Conservation (phyloP, 495 filamentous ascomycete species). For the Lepidopterella palustris region DNA sequence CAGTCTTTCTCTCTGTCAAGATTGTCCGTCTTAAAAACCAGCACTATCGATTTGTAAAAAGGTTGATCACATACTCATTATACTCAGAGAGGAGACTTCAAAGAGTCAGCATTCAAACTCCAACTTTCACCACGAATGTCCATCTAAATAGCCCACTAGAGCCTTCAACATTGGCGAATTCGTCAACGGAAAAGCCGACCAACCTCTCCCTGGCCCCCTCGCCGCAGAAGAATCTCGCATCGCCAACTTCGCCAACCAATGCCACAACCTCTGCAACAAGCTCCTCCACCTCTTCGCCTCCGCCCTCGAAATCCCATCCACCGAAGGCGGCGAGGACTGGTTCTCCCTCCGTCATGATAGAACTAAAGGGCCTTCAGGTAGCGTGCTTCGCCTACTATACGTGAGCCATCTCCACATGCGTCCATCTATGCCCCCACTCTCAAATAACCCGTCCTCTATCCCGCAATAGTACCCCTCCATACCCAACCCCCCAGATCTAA, state of each 20-base stretch:
- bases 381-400: slow-evolving; percentile 74
- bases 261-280: slow-evolving; percentile 65
- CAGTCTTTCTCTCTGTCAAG: no score
- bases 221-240: slow-evolving; percentile 53
- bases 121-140: not conserved
- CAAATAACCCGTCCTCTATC: not conserved
- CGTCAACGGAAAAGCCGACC: slow-evolving; percentile 61
- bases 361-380: slow-evolving; percentile 55
- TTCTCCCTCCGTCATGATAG: slow-evolving; percentile 68
- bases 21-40: no score
- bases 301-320: slow-evolving; percentile 53
- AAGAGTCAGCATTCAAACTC: slow-evolving; percentile 57
- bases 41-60: no score
- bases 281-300: slow-evolving; percentile 70
- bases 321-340: slow-evolving; percentile 52
- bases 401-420: slow-evolving; percentile 6
- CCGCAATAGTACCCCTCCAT: slow-evolving; percentile 45
- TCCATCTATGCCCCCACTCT: not conserved
- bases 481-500: slow-evolving; percentile 31
- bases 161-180: slow-evolving; percentile 91
- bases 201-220: slow-evolving; percentile 69
- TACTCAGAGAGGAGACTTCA: slow-evolving; percentile 83
- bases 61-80: not conserved
- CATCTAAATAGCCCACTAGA: slow-evolving; percentile 41
- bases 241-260: slow-evolving; percentile 56